Base-by-base conservation (phyloP, 1,139 yeast species). In the Hyphopichia wangnamkhiaoensis region DNA sequence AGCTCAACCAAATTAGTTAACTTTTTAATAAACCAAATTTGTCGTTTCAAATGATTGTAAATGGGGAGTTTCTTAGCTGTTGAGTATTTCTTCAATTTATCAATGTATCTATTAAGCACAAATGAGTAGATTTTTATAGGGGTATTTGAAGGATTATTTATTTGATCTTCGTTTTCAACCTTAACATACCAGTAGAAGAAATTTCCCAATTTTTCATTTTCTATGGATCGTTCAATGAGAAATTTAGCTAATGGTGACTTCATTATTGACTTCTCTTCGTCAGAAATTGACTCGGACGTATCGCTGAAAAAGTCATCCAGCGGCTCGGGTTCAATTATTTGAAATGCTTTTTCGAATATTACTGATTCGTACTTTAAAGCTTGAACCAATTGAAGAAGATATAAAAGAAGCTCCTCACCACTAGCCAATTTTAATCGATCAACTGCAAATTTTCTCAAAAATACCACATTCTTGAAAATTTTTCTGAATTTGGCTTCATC, bases 131-230 rank as follows among this genome's bases (percentile, higher is more conserved):
- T 67, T 24, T 47, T 46, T 16, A 50, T 39, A 21, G 45, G 42
- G 10, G 35, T 38, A 7, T 46, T 33, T 6, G 45, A 42, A 3
- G 53, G 41, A 8, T 48, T 47, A 32, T 58, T 63, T 14, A 71
- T 47, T 49, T 82, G 84, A 48, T 89, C 96, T 49, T 82, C 84
- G 27, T 88, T 79, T 54, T 91, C 97, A 1, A 94, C 96, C 49
- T 83, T 84, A 36, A 93, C 77, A 54, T 84, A 89, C 98, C 98
- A 93, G 56, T 89, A 91, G 46, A 93, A 82, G 56, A 78, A 89
- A 54, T 84, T 90, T 0, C 96, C 95, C 25, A 93, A 65, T 14
- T 76, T 68, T 18, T 78, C 77, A 54, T 84, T 85, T 20, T 76
- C 71, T 1, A 84, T 72, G 0, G 96, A 83, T 37, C 93, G 71